Base-by-base conservation (phyloP, 176 grass and related monocot species). In the Rhynchospora breviuscula region DNA sequence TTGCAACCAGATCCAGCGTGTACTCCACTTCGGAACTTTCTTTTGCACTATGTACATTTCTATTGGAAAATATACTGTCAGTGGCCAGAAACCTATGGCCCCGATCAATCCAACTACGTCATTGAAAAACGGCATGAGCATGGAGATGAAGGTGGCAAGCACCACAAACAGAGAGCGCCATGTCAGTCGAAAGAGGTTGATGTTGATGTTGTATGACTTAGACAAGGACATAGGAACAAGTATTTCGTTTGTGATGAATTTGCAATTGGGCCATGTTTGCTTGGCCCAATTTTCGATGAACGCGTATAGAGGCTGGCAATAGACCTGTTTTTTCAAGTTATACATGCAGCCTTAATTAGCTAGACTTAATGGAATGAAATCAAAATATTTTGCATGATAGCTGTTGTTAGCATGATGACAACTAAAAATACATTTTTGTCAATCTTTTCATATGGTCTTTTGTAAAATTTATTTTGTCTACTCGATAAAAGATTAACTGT, bases 51-150 rank as follows among this genome's bases (percentile, higher is more conserved):
- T 73, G 88, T 93, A 97, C 94, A 97, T 97, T 84, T 97, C 94
- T 14, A 97, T 88, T 1, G 85, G 85, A 61, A 90, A 87, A 68
- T 90, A 87, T 8, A 90, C 85, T 51, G 88, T 87, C 56, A 90
- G 65, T 60, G 85, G 88, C 88, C 88, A 90, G 88, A 90, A 90
- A 25, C 85, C 88, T n/a, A 90, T 45, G 12, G 96, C 93, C 4
- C 96, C 96, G 2, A 99, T 89, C n/a, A 99, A 85, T 0, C 93
- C 93, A 18, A 93, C 96, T 31, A 95, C 88, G 70, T 99, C 96
- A 69, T 99, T 95, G 91, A 99, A 95, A 88, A 99, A 99, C 0
- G 96, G 96, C 61, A 95, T 81, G 10, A 99, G 91, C 96, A 95
- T 99, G 5, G 96, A 99, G 70, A 99, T 86, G 40, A 95, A 91